Base-by-base conservation (phyloP, 139 green algal genomes). In the Trebouxia sp. region DNA sequence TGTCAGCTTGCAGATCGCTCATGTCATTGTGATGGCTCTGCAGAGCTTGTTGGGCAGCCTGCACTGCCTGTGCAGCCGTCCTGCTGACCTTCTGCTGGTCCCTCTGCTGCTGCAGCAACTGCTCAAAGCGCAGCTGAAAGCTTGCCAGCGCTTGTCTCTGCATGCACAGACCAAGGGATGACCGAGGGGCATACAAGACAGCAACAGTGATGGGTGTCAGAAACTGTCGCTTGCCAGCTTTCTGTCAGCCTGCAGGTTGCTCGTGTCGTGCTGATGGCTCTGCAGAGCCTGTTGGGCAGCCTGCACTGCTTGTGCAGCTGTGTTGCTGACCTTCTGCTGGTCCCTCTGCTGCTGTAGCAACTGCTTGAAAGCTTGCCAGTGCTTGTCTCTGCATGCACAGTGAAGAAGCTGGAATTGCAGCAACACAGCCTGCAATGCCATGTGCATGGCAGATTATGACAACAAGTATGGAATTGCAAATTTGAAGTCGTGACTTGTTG, bases 351-450 rank as follows among this genome's bases (percentile, higher is more conserved):
- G 69, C 39, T 77, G 39, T 24, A 26, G 14, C 39, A 77, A 53
- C 41, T 55, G 62, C 12, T 14, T 42, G 26, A 37, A 72, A 72
- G 62, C 43, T 35, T 32, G 42, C 32, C 62, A 72, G 12, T 8
- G 62, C 62, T 35, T 72, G 62, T 35, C 62, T 72, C 62, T 72
- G 62, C 62, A 72, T 6, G 4, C n/a, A n/a, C n/a, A n/a, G n/a
- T n/a, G n/a, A n/a, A n/a, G n/a, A n/a, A n/a, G n/a, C n/a, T n/a
- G n/a, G n/a, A n/a, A n/a, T n/a, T n/a, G n/a, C n/a, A n/a, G n/a
- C n/a, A n/a, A n/a, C n/a, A n/a, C n/a, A n/a, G n/a, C n/a, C n/a
- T n/a, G n/a, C n/a, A n/a, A n/a, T n/a, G n/a, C n/a, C n/a, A n/a
- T n/a, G n/a, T n/a, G n/a, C n/a, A n/a, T n/a, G n/a, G n/a, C n/a